Evolutionary conservation across 495 filamentous ascomycete genomes (phyloP), one percentile per base, ranked within the genome.

Genomic region (Chlorociboria aeruginascens): DNA sequence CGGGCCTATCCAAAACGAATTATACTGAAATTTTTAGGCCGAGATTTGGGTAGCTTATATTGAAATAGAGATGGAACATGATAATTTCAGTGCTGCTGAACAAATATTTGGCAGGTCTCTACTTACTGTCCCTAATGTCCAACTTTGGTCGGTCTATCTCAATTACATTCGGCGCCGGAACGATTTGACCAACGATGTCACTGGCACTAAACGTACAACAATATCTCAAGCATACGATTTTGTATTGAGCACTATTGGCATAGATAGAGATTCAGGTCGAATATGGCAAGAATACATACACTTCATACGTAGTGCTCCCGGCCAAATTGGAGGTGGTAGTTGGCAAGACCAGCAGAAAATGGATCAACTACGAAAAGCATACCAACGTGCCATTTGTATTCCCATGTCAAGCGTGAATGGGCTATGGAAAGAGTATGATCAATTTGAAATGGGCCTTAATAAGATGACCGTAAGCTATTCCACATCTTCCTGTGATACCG

Each of bases 331-430:
- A 31, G 93, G 92, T 33, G 79, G 73, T 45, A 79, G 77, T 13
- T 98, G 92, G 92, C 87, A 97, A 60, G 92, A 96, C 58, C 82
- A 86, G 62, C 92, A 97, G 58, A 98, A 98, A 72, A 93, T 94
- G 86, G 92, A 98, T 54, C 63, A 80, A 50, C 67, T 98, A 16
- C 79, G 92, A 17, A 93, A 89, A 58, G 83, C 85, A 3, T 97
- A 95, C 61, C 90, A 95, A 55, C 80, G 79, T 30, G 90, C 92
- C 11, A 82, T 94, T 35, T 80, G 74, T 52, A 77, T 95, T 44
- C 92, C 92, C 4, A 90, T 82, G 10, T 72, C 82, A 40, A 84
- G 77, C 31, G 74, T 92, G 40, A 86, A 89, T 55, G 71, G 69
- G 10, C 63, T 98, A 8, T 98, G 92, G 92, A 95, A 92, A 66